Percentiles rank a stretch among this genome's conserved stretches.
These are phyloP conservation scores for Heracleum sosnowskyi DNA, from an alignment of 129 eudicot species.

Conservation along the genomic window DNA sequence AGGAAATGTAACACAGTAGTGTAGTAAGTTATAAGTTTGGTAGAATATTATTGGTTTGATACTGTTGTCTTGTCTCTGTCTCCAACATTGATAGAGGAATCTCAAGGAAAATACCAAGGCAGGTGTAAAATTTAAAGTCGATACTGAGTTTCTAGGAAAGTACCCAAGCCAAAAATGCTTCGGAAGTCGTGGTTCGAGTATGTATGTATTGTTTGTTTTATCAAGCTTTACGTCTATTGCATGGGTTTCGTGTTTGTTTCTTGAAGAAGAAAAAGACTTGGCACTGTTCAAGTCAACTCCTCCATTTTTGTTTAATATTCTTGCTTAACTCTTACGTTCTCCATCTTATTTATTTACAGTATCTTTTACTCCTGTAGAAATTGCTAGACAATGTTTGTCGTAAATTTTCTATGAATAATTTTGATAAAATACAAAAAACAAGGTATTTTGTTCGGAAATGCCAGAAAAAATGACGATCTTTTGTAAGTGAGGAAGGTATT, in stretches of 20 bases:
- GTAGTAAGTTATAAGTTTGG: neutral
- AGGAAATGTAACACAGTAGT: neutral
- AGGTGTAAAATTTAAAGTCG: neutral
- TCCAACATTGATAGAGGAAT: neutral
- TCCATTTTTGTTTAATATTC: neutral
- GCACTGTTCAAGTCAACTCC: neutral
- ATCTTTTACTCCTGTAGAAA: too few species aligned
- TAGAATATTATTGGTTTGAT: neutral
- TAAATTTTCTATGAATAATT: too few species aligned
- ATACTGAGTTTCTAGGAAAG: neutral
- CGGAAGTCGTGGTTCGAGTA: neutral
- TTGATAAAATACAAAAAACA: too few species aligned
- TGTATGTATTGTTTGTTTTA: neutral
- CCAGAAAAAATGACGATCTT: too few species aligned
- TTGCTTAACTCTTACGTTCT: neutral
- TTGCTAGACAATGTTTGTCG: too few species aligned
- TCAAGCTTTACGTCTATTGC: neutral
- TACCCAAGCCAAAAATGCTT: neutral
- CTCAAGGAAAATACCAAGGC: neutral
- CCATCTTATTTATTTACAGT: too few species aligned
- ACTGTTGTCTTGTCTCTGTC: slow-evolving; percentile 9
- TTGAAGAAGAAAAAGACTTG: neutral
- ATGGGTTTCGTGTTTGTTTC: neutral
- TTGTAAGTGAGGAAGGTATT: too few species aligned
- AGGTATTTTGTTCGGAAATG: too few species aligned